Conservation (phyloP, 1,139 yeast genomes). For the Kodamaea plutei region DNA sequence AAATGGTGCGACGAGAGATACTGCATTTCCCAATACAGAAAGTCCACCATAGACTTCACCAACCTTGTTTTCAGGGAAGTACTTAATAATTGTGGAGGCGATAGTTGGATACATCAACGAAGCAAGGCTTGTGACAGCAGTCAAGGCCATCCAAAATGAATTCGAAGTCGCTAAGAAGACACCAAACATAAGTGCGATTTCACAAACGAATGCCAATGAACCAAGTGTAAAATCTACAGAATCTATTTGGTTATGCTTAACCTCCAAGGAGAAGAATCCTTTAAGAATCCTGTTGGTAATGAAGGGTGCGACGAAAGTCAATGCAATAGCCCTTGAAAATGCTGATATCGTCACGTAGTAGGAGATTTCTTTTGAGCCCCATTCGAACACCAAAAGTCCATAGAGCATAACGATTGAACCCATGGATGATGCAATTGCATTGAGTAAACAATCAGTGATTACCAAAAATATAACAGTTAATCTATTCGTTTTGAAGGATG, state of each 20-base stretch:
- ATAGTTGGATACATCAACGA: slow-evolving; percentile 42
- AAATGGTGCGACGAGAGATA: slow-evolving; percentile 37
- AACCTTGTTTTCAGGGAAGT: slow-evolving; percentile 39
- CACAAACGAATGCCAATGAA: slow-evolving; percentile 27
- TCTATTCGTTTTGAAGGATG: slow-evolving; percentile 16
- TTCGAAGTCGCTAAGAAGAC: slow-evolving; percentile 7
- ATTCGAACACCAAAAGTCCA: slow-evolving; percentile 52
- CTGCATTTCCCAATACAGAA: slow-evolving; percentile 39
- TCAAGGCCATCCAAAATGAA: slow-evolving; percentile 20
- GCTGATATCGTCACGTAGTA: slow-evolving; percentile 54
- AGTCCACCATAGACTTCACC: slow-evolving; percentile 55
- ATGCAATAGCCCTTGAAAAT: slow-evolving; percentile 32
- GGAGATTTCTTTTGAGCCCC: slow-evolving; percentile 60
- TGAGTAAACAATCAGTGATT: slow-evolving; percentile 40
- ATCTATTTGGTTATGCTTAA: slow-evolving; percentile 46
- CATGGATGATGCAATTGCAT: slow-evolving; percentile 27
- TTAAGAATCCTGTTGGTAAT: slow-evolving; percentile 26
- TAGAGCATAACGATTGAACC: slow-evolving; percentile 52
- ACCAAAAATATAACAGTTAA: slow-evolving; percentile 42
- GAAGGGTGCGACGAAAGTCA: slow-evolving; percentile 32
- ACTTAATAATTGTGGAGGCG: slow-evolving; percentile 48
- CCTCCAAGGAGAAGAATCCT: slow-evolving; percentile 25
- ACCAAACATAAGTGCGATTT: slow-evolving; percentile 39
- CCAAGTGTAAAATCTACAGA: slow-evolving; percentile 45
- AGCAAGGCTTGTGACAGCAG: slow-evolving; percentile 36